A percentile compares a stretch with the other conserved stretches of the same genome.
Evolutionary conservation across 2,329 filamentous ascomycete species (phyloP).

Genomic region (Stagonosporopsis rhizophila): DNA sequence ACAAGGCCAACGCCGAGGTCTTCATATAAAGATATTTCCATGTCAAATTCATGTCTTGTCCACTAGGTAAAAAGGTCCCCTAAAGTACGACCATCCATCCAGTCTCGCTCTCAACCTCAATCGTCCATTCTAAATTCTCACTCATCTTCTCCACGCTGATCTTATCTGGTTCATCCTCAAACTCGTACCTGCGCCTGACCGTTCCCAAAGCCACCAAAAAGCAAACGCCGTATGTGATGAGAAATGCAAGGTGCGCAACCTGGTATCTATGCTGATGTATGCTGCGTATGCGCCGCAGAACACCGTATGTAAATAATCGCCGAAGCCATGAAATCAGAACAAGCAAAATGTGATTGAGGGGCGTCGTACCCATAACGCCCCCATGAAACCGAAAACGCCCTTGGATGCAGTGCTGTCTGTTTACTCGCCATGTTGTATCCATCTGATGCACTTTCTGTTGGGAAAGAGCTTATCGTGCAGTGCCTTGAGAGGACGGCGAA

Average conservation of each 20-base stretch:
- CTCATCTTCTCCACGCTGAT: slow-evolving; percentile 12
- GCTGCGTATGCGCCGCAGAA: slow-evolving; percentile 21
- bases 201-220: slow-evolving; percentile 2
- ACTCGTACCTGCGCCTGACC: slow-evolving; percentile 1
- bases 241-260: slow-evolving; percentile 16
- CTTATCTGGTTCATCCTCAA: not conserved
- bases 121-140: slow-evolving; percentile 14
- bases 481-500: slow-evolving; percentile 43
- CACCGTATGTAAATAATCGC: slow-evolving; percentile 11
- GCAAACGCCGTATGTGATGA: slow-evolving; percentile 14
- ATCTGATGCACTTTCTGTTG: slow-evolving; percentile 3
- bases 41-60: slow-evolving; percentile 7
- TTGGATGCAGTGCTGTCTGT: slow-evolving; percentile 32
- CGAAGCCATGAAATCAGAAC: slow-evolving; percentile 10
- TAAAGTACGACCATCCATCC: not conserved
- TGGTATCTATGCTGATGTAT: slow-evolving; percentile 34
- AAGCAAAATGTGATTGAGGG: slow-evolving; percentile 20
- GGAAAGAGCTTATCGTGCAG: slow-evolving; percentile 24
- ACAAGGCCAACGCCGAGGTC: not conserved
- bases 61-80: slow-evolving; percentile 1
- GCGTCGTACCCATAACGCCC: slow-evolving; percentile 25
- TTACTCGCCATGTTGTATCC: slow-evolving; percentile 19
- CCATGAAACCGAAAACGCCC: slow-evolving; percentile 27
- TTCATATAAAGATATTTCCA: not conserved
- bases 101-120: not conserved